Evolutionary conservation across 2,329 filamentous ascomycete species (phyloP), one percentile per base, ranked within the genome.

Genomic region (Xenosphaeropsis pyriputrescens): DNA sequence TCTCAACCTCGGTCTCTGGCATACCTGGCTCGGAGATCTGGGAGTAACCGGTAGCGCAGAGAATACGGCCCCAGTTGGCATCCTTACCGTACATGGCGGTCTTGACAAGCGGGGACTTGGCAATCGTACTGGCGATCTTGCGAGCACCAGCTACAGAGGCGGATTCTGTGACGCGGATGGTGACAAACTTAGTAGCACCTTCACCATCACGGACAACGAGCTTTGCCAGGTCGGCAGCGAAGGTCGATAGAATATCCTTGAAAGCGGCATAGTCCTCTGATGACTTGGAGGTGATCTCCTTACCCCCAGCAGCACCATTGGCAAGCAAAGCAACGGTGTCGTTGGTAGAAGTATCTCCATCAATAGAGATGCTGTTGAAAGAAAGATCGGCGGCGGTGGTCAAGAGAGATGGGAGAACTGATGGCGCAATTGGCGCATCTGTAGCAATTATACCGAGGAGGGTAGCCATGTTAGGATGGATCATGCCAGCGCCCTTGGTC

Each of bases 401-500:
- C 33, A 96, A 77, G 12, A 91, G 68, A 0, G 68, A 59, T 35
- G 77, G 73, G 41, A 95, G 72, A 8, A 80, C 69, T 1, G 60
- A 55, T 3, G 82, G 67, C 0, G 75, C 68, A 51, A 96, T 73
- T 19, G 86, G 82, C 1, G 81, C 89, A 50, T 98, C 91, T 12
- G 91, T 98, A 52, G 85, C 86, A 52, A 96, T 72, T 43, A 96
- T 81, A 38, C 85, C 86, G 29, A 98, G 75, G 26, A 96, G 72
- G 1, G 91, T 98, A 19, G 86, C 91, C 88, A 98, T 94, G 65
- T 98, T 96, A 35, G 91, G 91, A 55, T 95, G 88, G 57, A 98
- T 94, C 91, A 98, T 98, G 53, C 91, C 91, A 5, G 91, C 91
- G 40, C 91, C 91, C 65, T 98, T 98, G 52, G 89, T 93, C 75